Percentiles rank a stretch among this genome's conserved stretches.
Evolutionary conservation across 208 protist species (phyloP).

Genomic region (Strigomonas culicis): DNA sequence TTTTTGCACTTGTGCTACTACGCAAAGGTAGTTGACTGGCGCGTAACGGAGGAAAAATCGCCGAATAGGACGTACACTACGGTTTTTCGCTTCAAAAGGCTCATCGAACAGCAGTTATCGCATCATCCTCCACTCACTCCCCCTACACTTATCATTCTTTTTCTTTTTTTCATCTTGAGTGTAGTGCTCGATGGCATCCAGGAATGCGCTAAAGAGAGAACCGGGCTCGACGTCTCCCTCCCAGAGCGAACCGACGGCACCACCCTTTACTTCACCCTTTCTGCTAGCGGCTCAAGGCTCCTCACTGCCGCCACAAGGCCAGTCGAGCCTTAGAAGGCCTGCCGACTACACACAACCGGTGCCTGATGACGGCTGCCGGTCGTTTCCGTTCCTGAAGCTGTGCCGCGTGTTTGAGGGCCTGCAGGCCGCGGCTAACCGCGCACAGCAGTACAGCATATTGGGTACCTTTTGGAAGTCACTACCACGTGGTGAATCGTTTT

Average conservation of each 20-base stretch:
- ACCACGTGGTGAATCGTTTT: constrained; percentile 26
- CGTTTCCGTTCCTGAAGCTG: constrained; percentile 14
- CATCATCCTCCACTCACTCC: no score
- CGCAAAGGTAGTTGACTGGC: no score
- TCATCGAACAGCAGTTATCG: no score
- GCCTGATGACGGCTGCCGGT: background rate
- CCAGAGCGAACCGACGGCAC: background rate
- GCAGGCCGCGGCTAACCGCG: background rate
- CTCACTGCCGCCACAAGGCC: background rate
- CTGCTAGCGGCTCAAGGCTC: background rate
- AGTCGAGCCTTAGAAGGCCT: background rate
- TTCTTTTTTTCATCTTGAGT: background rate
- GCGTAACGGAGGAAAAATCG: no score
- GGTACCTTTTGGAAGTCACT: constrained; percentile 19
- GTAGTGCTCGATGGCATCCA: background rate
- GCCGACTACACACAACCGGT: background rate
- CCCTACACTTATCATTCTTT: background rate
- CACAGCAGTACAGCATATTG: constrained; percentile 10
- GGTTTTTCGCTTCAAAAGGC: no score
- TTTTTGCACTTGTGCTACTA: no score
- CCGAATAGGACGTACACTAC: no score
- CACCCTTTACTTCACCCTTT: background rate
- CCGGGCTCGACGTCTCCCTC: background rate
- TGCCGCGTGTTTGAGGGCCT: constrained; percentile 20
- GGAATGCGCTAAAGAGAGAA: background rate